A percentile compares a stretch with the other conserved stretches of the same genome.
These are phyloP conservation scores for Wickerhamiella pararugosa DNA, from an alignment of 1,139 yeast species.

Conservation along the genomic window DNA sequence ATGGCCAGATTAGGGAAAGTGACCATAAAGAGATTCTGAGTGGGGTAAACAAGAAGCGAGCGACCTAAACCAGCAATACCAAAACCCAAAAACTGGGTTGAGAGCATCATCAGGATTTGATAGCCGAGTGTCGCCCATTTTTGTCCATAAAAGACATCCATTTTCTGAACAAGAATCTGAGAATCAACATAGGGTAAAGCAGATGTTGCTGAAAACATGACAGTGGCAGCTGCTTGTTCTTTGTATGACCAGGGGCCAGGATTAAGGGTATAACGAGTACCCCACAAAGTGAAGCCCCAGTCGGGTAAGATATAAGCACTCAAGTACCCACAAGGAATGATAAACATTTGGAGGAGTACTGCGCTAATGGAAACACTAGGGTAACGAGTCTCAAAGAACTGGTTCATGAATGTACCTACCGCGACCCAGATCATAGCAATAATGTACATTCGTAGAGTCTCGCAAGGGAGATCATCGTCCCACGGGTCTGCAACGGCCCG, in stretches of 20 bases:
- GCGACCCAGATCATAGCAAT: conserved; percentile 42
- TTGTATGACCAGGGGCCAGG: conserved; percentile 48
- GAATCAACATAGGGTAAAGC: conserved; percentile 12
- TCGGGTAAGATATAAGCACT: conserved; percentile 10
- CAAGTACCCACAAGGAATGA: conserved; percentile 41
- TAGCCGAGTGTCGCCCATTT: conserved; percentile 37
- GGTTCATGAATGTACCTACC: conserved; percentile 41
- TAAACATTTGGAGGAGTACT: conserved; percentile 39
- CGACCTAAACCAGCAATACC: conserved; percentile 50
- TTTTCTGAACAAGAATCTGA: conserved; percentile 26
- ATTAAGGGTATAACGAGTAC: conserved; percentile 25
- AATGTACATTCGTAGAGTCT: conserved; percentile 42
- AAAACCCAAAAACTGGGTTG: conserved; percentile 46
- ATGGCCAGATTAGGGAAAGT: conserved; percentile 40
- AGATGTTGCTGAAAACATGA: conserved; percentile 25
- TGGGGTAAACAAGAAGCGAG: conserved; percentile 42
- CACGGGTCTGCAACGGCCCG: conserved; percentile 45
- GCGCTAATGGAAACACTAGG: conserved; percentile 36
- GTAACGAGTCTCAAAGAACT: conserved; percentile 41
- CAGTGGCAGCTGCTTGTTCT: conserved; percentile 36
- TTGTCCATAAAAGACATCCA: conserved; percentile 28
- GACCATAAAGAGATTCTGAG: conserved; percentile 43
- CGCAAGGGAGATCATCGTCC: conserved; percentile 33
- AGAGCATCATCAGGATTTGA: conserved; percentile 34
- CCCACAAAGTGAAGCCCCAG: conserved; percentile 8